These are phyloP conservation scores for Bacterosira constricta DNA, from an alignment of 108 stramenopile genomes.

Conservation along the genomic window DNA sequence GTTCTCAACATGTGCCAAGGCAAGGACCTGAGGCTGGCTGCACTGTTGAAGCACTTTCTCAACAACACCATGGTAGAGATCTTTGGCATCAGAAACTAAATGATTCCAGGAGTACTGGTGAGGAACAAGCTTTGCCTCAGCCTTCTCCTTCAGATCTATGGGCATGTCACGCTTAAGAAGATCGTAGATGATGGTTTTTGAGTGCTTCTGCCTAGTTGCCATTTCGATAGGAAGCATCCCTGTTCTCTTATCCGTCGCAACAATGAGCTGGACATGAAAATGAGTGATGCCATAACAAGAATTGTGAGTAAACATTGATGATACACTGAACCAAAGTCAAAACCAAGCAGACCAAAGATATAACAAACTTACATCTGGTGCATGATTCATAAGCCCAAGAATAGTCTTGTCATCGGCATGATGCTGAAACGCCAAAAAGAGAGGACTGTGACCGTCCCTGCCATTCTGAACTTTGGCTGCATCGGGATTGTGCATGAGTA, in stretches of 20 bases:
- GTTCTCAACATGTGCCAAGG: slow-evolving; percentile 81
- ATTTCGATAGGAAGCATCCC: slow-evolving; percentile 87
- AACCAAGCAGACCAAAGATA: neutral
- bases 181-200: slow-evolving; percentile 84
- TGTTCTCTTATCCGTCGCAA: slow-evolving; percentile 79
- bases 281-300: neutral
- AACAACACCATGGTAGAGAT: slow-evolving; percentile 85
- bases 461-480: slow-evolving; percentile 53
- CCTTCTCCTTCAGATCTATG: slow-evolving; percentile 83
- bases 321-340: neutral
- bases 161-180: slow-evolving; percentile 86
- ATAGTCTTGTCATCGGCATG: slow-evolving; percentile 86
- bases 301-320: neutral
- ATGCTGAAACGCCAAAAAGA: slow-evolving; percentile 82
- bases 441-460: slow-evolving; percentile 75
- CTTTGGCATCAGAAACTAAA: slow-evolving; percentile 78
- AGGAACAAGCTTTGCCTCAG: slow-evolving; percentile 71
- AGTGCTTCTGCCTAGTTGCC: slow-evolving; percentile 82
- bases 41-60: slow-evolving; percentile 82
- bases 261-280: slow-evolving; percentile 46
- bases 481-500: slow-evolving; percentile 47
- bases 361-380: slow-evolving; percentile 57
- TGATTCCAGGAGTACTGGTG: slow-evolving; percentile 92
- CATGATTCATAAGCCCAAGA: slow-evolving; percentile 86
- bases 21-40: slow-evolving; percentile 85